Conservation (phyloP, 495 filamentous ascomycete genomes). For the Penicillium paradoxum region DNA sequence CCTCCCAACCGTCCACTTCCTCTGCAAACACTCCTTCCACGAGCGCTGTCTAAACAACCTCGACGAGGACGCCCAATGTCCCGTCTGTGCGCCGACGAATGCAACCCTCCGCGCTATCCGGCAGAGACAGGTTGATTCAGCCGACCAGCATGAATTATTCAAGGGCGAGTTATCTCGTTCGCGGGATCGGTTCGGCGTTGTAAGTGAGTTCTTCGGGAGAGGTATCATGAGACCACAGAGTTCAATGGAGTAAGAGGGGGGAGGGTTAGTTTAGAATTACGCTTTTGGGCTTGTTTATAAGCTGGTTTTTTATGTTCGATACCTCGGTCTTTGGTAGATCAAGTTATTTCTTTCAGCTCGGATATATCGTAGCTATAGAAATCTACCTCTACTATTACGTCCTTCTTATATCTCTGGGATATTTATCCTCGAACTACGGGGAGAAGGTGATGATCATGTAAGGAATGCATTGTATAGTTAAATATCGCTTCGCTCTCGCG, state of each 20-base stretch:
- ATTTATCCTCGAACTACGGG: neutral
- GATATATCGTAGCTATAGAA: neutral
- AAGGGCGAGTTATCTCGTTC: conserved; percentile 71
- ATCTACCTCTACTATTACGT: too few species aligned
- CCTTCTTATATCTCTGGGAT: neutral
- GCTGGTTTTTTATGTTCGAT: conserved; percentile 9
- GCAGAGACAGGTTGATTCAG: conserved; percentile 79
- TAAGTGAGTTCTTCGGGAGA: conserved; percentile 90
- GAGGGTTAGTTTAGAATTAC: conserved; percentile 4
- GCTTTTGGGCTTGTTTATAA: neutral
- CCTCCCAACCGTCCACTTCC: conserved; percentile 85
- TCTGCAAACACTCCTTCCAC: conserved; percentile 96
- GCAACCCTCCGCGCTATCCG: conserved; percentile 81
- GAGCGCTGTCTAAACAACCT: conserved; percentile 70
- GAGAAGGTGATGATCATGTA: neutral
- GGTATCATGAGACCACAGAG: conserved; percentile 69
- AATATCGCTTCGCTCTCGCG: conserved; percentile 14
- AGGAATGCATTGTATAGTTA: conserved; percentile 12
- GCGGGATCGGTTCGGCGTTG: conserved; percentile 77
- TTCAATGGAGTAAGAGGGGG: conserved; percentile 31
- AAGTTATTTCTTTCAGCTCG: neutral
- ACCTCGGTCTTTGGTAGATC: conserved; percentile 8
- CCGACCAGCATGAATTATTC: conserved; percentile 88
- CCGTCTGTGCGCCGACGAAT: conserved; percentile 75
- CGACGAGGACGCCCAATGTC: conserved; percentile 73